These are phyloP conservation scores for Musa schizocarpa DNA, from an alignment of 176 grass and related monocot species.

Conservation along the genomic window DNA sequence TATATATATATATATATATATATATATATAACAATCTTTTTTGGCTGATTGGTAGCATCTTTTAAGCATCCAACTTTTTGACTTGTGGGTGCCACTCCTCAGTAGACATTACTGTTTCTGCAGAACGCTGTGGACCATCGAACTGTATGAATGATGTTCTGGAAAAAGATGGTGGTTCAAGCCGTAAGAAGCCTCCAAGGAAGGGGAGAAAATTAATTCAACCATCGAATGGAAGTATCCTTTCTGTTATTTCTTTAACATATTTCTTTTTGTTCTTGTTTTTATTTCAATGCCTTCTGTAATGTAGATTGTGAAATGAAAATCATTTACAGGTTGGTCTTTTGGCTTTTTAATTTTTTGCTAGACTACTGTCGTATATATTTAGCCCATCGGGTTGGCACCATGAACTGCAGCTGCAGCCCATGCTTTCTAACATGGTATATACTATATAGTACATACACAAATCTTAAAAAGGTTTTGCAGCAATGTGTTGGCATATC, in stretches of 20 bases:
- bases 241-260: constrained; percentile 21
- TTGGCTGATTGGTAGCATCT: background rate
- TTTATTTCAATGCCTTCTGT: background rate
- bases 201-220: constrained; percentile 55
- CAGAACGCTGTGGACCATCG: constrained; percentile 44
- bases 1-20: background rate
- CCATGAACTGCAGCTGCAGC: no score
- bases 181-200: constrained; percentile 41
- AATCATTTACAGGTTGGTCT: background rate
- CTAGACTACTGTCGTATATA: background rate
- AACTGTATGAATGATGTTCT: constrained; percentile 27
- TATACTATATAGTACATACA: no score
- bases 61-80: background rate
- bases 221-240: constrained; percentile 57
- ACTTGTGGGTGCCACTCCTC: background rate
- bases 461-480: background rate
- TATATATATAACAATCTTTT: background rate
- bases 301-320: background rate
- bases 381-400: background rate
- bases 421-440: no score
- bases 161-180: constrained; percentile 27
- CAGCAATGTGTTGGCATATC: no score
- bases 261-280: constrained; percentile 3
- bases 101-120: constrained; percentile 1
- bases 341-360: background rate